Conservation (phyloP, 257 asterid species). For the Capsicum baccatum region DNA sequence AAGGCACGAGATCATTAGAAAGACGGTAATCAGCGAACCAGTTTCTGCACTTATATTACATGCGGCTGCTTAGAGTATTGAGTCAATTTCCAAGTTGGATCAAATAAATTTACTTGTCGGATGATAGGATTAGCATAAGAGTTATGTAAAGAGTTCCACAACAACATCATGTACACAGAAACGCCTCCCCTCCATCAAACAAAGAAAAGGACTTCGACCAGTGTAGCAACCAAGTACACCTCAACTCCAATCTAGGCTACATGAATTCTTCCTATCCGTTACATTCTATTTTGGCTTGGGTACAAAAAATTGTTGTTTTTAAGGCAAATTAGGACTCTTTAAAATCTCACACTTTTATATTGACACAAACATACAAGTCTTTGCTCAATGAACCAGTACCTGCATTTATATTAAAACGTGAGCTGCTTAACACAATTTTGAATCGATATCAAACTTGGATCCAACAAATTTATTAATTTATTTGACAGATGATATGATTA, state of each 20-base stretch:
- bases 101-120: neutral
- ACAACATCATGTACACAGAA: neutral
- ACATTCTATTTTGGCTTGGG: neutral
- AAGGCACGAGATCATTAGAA: conserved; percentile 3
- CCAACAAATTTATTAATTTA: neutral
- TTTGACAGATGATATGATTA: neutral
- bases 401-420: neutral
- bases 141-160: neutral
- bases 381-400: neutral
- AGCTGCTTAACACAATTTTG: neutral
- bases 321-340: neutral
- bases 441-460: neutral
- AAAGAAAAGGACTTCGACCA: neutral
- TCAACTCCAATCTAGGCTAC: neutral
- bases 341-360: neutral
- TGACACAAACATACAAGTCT: neutral
- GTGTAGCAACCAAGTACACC: neutral
- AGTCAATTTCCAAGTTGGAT: neutral
- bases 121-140: neutral
- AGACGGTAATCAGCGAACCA: neutral
- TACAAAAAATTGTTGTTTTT: neutral
- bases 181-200: neutral
- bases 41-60: neutral
- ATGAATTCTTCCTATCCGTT: neutral
- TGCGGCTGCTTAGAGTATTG: neutral